Evolutionary conservation across 805 yeast species (phyloP).

Genomic region (Cyberlindnera euphorbiae): DNA sequence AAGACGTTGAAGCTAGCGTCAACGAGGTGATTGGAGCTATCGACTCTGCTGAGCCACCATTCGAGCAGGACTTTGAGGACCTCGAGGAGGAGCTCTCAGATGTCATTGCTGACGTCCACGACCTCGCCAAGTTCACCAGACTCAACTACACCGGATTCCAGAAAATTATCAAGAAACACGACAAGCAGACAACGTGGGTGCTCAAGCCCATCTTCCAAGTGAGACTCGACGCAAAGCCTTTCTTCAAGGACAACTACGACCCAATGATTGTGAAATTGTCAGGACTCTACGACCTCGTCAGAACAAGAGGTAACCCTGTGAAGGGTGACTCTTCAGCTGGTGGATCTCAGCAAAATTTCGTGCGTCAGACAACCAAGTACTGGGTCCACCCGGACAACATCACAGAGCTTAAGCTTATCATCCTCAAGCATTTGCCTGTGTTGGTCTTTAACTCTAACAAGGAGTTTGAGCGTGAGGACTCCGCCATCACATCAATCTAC

Average conservation of each 20-base stretch:
- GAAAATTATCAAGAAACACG: slow-evolving; percentile 94
- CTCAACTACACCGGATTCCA: slow-evolving; percentile 96
- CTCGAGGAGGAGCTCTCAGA: slow-evolving; percentile 76
- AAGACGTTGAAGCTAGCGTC: slow-evolving; percentile 73
- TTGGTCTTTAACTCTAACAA: slow-evolving; percentile 94
- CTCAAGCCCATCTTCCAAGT: slow-evolving; percentile 92
- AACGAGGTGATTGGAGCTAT: slow-evolving; percentile 57
- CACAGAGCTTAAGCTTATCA: slow-evolving; percentile 88
- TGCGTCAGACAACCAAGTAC: slow-evolving; percentile 96
- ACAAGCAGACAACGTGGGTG: slow-evolving; percentile 75
- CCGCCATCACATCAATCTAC: slow-evolving; percentile 95
- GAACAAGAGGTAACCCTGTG: slow-evolving; percentile 94
- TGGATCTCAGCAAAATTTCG: slow-evolving; percentile 95
- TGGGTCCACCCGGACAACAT: slow-evolving; percentile 99
- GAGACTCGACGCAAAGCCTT: slow-evolving; percentile 88
- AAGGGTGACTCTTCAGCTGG: slow-evolving; percentile 97
- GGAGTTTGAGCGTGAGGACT: slow-evolving; percentile 91
- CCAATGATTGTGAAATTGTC: slow-evolving; percentile 83
- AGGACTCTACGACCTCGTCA: slow-evolving; percentile 81
- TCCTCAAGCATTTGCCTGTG: slow-evolving; percentile 93
- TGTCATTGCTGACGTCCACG: slow-evolving; percentile 95
- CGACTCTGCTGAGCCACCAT: slow-evolving; percentile 43
- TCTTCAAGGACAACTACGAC: slow-evolving; percentile 93
- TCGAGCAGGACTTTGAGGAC: slow-evolving; percentile 66
- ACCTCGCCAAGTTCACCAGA: slow-evolving; percentile 87